phyloP scores from a whole-genome alignment of 169 alveolate genomes.

The Hammondia hammondi region DNA sequence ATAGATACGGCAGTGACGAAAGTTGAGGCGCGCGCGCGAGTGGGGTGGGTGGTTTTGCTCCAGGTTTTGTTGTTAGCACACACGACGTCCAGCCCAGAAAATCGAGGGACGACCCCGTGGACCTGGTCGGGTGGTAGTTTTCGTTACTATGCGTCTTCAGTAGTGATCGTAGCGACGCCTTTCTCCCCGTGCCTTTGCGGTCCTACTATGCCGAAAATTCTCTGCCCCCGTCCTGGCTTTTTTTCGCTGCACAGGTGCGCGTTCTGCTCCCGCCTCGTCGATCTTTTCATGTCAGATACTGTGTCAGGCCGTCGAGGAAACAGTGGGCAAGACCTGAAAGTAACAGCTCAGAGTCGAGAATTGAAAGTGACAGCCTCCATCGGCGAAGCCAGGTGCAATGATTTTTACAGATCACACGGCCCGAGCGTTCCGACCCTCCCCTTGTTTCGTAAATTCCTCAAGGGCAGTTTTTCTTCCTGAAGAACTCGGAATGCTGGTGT shows the following conservation, averaged over 20 bases:
- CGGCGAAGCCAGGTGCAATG: slow-evolving; percentile 15
- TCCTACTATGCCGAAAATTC: neutral
- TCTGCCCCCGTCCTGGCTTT: neutral
- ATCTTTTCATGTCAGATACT: neutral
- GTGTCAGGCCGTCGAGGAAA: slow-evolving; percentile 17
- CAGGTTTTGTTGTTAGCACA: neutral
- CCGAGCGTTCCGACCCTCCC: neutral
- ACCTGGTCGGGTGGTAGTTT: neutral
- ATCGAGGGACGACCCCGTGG: neutral
- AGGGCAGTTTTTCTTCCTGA: neutral
- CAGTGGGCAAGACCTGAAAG: neutral
- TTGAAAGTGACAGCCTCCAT: neutral
- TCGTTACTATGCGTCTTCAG: neutral
- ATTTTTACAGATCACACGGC: neutral
- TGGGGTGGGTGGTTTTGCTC: neutral
- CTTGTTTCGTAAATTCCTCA: neutral
- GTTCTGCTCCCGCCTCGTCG: neutral
- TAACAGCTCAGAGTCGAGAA: neutral
- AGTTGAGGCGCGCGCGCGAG: neutral
- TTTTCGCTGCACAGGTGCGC: neutral
- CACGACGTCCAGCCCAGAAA: neutral
- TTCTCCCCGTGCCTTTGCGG: slow-evolving; percentile 18
- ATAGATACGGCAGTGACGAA: neutral
- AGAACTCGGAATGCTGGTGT: neutral
- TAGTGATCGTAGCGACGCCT: neutral